Evolutionary conservation across 805 yeast genomes (phyloP).

Genomic region (Cyberlindnera veronae): DNA sequence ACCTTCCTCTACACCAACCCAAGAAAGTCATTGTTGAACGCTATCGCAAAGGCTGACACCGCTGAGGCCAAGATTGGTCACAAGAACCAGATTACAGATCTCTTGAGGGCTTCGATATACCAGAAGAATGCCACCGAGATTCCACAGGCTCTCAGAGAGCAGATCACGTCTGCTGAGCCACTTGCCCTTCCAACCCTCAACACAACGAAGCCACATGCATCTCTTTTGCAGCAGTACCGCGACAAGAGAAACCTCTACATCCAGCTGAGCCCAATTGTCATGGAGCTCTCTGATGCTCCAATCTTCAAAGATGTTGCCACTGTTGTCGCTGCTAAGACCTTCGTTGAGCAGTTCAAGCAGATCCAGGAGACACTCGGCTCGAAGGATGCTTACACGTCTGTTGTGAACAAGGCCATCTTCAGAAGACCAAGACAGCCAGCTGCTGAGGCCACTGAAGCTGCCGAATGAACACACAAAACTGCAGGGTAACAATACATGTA

Average conservation of each 20-base stretch:
- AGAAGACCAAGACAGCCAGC: conserved; percentile 12
- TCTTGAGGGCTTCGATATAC: conserved; percentile 19
- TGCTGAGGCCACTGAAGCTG: background rate
- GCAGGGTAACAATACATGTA: background rate
- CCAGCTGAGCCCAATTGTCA: conserved; percentile 21
- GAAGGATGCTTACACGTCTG: conserved; percentile 8
- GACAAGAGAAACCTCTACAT: conserved; percentile 24
- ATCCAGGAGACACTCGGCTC: conserved; percentile 8
- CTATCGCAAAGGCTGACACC: conserved; percentile 13
- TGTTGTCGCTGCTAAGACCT: conserved; percentile 6
- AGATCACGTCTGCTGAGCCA: conserved; percentile 7
- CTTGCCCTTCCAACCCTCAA: conserved; percentile 12
- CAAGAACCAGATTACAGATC: conserved; percentile 14
- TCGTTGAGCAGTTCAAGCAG: conserved; percentile 11
- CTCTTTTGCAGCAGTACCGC: conserved; percentile 7
- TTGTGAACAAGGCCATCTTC: conserved; percentile 10
- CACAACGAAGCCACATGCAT: conserved; percentile 9
- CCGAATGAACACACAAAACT: conserved; percentile 1
- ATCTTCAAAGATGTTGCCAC: conserved; percentile 11
- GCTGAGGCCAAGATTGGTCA: conserved; percentile 14
- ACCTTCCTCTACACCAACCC: conserved; percentile 23
- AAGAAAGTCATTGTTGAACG: conserved; percentile 13
- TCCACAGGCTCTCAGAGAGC: conserved; percentile 11
- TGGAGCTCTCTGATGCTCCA: conserved; percentile 10
- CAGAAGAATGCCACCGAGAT: conserved; percentile 10